Evolutionary conservation across 1,284 basidiomycete species (phyloP), one percentile per base, ranked within the genome.

Genomic region (Exobasidium cylindrosporum): DNA sequence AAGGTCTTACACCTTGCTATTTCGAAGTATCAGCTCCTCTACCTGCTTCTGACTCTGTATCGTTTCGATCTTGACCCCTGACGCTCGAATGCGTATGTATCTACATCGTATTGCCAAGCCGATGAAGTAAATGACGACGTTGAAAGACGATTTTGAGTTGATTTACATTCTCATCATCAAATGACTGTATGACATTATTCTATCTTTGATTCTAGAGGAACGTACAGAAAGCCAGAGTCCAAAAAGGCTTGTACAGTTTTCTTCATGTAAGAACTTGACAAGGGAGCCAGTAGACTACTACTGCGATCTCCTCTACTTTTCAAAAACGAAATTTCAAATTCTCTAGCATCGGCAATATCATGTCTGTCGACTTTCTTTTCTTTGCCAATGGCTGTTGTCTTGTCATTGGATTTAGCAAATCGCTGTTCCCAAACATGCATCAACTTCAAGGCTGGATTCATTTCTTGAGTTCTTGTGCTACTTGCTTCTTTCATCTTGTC

Each of bases 401-500:
- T 50, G 47, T 21, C 47, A 21, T 21, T 50, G 10, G 23, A 24
- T 7, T 21, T 50, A 21, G 24, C 47, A 31, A 50, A 50, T 24
- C 47, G 47, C 47, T 50, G 47, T 23, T 50, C 47, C 47, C 47
- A 50, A 21, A 50, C 47, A 21, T 50, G 47, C 47, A 50, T 50
- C 10, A 50, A 23, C 47, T 50, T 50, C 24, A 50, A 21, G 7
- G 47, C 47, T 21, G 47, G 47, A 21, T 50, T 50, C 10, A 7
- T 50, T 7, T 50, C 29, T 7, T 24, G 24, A 10, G 47, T 7
- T 10, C 10, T 7, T 31, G 7, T 7, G 21, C 10, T 50, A 23
- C 10, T 10, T 7, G 47, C 47, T 23, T 50, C 21, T 31, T 31
- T 24, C 47, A 50, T 50, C 47, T 50, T 23, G 10, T 50, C 24